These are phyloP conservation scores for Phytophthora vignae DNA, from an alignment of 352 stramenopile genomes.

Conservation along the genomic window DNA sequence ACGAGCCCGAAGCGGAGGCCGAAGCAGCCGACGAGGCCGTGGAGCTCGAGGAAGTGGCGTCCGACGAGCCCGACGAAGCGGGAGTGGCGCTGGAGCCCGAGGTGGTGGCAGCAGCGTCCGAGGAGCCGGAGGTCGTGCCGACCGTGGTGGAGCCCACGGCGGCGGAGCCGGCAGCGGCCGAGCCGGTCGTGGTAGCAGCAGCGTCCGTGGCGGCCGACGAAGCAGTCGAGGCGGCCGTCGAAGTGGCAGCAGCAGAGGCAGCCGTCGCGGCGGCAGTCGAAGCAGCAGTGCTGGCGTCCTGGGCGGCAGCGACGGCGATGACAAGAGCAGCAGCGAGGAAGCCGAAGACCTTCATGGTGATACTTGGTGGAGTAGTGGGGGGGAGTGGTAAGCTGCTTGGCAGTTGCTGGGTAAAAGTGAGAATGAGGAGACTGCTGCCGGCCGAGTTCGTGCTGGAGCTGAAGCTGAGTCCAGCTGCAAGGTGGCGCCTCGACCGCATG, in stretches of 20 bases:
- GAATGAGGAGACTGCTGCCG: constrained; percentile 38
- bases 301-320: constrained; percentile 39
- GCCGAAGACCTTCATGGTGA: constrained; percentile 50
- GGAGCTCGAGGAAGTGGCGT: constrained; percentile 22
- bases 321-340: constrained; percentile 52
- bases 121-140: constrained; percentile 33
- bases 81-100: constrained; percentile 28
- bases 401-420: constrained; percentile 48
- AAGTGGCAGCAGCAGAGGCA: constrained; percentile 15
- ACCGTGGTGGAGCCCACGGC: constrained; percentile 28
- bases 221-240: constrained; percentile 11
- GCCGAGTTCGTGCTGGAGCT: neutral
- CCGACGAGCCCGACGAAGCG: constrained; percentile 23
- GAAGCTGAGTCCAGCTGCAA: neutral
- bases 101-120: constrained; percentile 18
- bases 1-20: constrained; percentile 35
- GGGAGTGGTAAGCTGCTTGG: constrained; percentile 40
- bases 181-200: constrained; percentile 16
- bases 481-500: constrained; percentile 14
- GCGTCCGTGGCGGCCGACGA: constrained; percentile 18
- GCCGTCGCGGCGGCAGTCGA: constrained; percentile 23
- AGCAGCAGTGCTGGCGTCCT: constrained; percentile 26
- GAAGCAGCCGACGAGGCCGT: constrained; percentile 23
- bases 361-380: constrained; percentile 25
- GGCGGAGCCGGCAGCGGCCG: constrained; percentile 19